Conservation (phyloP, 345 rosid species). For the Eucalyptus pumila region DNA sequence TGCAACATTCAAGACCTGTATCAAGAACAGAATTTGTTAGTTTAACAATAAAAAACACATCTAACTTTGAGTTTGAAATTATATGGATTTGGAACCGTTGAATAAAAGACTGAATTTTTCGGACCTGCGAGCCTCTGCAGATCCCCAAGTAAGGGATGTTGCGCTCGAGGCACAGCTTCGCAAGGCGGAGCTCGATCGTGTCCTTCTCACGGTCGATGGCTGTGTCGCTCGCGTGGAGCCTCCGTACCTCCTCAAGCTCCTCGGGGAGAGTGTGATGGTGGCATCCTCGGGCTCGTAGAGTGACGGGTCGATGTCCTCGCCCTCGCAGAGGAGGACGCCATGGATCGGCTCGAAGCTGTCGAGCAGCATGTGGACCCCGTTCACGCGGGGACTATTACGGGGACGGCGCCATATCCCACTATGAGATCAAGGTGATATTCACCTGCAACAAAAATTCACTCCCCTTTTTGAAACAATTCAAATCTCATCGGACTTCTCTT, state of each 20-base stretch:
- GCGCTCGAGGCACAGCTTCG: slow-evolving; percentile 69
- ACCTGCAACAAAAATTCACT: slow-evolving; percentile 23
- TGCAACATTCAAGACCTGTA: slow-evolving; percentile 68
- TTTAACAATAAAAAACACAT: background rate
- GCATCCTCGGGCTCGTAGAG: slow-evolving; percentile 39
- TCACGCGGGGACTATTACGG: slow-evolving; percentile 70
- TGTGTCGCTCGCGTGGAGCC: slow-evolving; percentile 55
- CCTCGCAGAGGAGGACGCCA: slow-evolving; percentile 89
- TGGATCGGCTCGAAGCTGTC: slow-evolving; percentile 90
- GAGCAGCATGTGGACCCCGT: slow-evolving; percentile 57
- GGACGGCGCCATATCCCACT: slow-evolving; percentile 70
- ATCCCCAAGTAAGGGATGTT: slow-evolving; percentile 81
- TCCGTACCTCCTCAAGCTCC: slow-evolving; percentile 63
- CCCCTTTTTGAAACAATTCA: too few relatives aligned
- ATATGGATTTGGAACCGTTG: background rate
- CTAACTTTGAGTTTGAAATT: background rate
- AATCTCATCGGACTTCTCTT: background rate
- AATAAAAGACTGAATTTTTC: background rate
- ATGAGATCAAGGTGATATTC: slow-evolving; percentile 91
- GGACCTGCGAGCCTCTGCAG: slow-evolving; percentile 74
- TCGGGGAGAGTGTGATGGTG: slow-evolving; percentile 28
- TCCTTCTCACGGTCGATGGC: slow-evolving; percentile 74
- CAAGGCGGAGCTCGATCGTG: slow-evolving; percentile 62
- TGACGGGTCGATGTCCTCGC: slow-evolving; percentile 88
- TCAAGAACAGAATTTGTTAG: background rate